Conservation (phyloP, 176 grass and related monocot species). For the Alopecurus myosuroides region DNA sequence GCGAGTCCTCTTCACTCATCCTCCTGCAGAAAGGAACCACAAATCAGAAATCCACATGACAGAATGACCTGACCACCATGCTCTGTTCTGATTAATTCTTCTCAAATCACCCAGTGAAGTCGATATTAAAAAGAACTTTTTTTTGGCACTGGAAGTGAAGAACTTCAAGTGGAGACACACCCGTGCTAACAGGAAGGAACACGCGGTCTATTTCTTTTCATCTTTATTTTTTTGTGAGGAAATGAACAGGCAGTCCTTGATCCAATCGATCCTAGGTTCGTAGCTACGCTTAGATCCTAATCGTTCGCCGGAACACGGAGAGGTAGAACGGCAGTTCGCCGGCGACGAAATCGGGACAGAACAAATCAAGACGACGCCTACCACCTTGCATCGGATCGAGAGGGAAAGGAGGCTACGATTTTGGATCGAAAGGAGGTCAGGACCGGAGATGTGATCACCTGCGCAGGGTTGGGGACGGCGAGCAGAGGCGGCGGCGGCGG, state of each 20-base stretch:
- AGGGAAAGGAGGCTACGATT: not conserved
- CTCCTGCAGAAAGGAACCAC: not conserved
- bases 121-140: no score
- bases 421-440: not conserved
- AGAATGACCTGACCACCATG: not conserved
- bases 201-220: not conserved
- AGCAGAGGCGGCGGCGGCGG: not conserved
- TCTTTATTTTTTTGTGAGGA: not conserved
- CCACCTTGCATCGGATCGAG: not conserved
- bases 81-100: not conserved
- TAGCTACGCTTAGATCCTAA: not conserved
- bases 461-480: not conserved
- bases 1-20: constrained; percentile 41
- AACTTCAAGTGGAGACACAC: not conserved
- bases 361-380: not conserved
- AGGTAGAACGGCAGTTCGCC: not conserved
- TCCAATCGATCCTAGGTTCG: not conserved
- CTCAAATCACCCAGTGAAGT: not conserved
- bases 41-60: not conserved
- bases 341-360: not conserved
- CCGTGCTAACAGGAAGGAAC: not conserved
- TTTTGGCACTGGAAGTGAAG: not conserved
- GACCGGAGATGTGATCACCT: not conserved
- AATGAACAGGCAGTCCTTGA: not conserved
- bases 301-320: not conserved